A percentile compares a stretch with the other conserved stretches of the same genome.
Evolutionary conservation across 805 yeast genomes (phyloP).

Genomic region (Pichia californica): DNA sequence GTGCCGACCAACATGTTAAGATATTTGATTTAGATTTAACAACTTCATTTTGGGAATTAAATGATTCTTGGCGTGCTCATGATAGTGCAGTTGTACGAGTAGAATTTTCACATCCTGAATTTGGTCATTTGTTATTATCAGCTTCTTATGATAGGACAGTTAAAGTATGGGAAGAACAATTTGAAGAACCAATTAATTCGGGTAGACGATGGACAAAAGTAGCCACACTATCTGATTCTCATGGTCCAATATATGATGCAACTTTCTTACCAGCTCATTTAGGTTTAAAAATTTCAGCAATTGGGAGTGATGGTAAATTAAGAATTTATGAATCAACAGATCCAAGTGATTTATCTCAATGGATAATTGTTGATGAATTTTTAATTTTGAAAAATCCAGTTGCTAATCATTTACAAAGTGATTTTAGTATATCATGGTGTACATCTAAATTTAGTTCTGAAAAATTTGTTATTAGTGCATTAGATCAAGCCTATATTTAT

Average conservation of each 20-base stretch:
- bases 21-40: constrained; percentile 71
- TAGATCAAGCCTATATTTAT: constrained; percentile 84
- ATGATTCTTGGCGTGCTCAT: constrained; percentile 94
- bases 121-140: constrained; percentile 78
- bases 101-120: constrained; percentile 93
- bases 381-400: constrained; percentile 63
- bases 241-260: constrained; percentile 86
- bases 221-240: constrained; percentile 76
- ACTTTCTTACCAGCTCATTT: constrained; percentile 81
- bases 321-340: constrained; percentile 84
- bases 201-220: constrained; percentile 79
- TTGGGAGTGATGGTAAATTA: constrained; percentile 83
- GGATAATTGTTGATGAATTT: constrained; percentile 74
- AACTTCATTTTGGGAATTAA: constrained; percentile 70
- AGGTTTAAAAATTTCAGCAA: constrained; percentile 76
- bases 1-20: constrained; percentile 89
- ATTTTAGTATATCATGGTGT: constrained; percentile 85
- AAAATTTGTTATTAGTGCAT: constrained; percentile 73
- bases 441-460: constrained; percentile 79
- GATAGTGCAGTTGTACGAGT: constrained; percentile 79
- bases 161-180: constrained; percentile 85
- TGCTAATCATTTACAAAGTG: constrained; percentile 75
- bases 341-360: constrained; percentile 77
- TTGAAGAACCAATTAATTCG: constrained; percentile 66
- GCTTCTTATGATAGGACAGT: constrained; percentile 88